Base-by-base conservation (phyloP, 495 filamentous ascomycete species). In the Neurospora terricola region DNA sequence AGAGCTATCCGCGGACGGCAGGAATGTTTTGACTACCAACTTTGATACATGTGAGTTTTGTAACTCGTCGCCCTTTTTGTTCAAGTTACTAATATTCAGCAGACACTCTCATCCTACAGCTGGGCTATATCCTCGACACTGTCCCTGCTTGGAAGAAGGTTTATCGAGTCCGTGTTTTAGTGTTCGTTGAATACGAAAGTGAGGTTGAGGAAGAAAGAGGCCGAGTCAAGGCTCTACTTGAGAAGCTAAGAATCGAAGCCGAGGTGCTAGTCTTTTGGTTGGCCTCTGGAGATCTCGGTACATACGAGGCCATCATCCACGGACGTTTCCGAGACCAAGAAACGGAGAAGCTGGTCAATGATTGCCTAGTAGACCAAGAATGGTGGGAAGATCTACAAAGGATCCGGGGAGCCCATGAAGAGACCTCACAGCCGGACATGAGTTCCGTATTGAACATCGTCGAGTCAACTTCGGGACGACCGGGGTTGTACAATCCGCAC, bases 111-210 rank as follows among this genome's bases (percentile, higher is more conserved):
- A 96, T 96, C 73, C 84, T 97, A 16, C 93, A 97, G 77, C 84
- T 96, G 34, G 93, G 93, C 2, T 94, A 91, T 62, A 97, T 97
- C 71, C 82, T 97, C 3, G 89, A 91, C 74, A 96, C 92, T 7
- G 93, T 96, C 4, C 91, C 91, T 8, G 88, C 90, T 1, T 96
- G 93, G 93, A 94, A 93, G 77, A 92, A 89, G 76, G 85, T 85
- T 3, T 95, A 92, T 77, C 87, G 85, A 73, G 81, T 95, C 23
- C 90, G 93, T 45, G 92, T 96, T 5, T 84, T 89, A 1, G 93
- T 96, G 3, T 97, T 96, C 78, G 93, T 96, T 36, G 93, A 97
- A 77, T 96, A 96, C 77, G 93, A 97, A 78, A 88, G 86, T 21
- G 93, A 97, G 73, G 89, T 97, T 21, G 89, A 90, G 43, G 93